These are phyloP conservation scores for Platismatia glauca DNA, from an alignment of 495 filamentous ascomycete species.

Conservation along the genomic window DNA sequence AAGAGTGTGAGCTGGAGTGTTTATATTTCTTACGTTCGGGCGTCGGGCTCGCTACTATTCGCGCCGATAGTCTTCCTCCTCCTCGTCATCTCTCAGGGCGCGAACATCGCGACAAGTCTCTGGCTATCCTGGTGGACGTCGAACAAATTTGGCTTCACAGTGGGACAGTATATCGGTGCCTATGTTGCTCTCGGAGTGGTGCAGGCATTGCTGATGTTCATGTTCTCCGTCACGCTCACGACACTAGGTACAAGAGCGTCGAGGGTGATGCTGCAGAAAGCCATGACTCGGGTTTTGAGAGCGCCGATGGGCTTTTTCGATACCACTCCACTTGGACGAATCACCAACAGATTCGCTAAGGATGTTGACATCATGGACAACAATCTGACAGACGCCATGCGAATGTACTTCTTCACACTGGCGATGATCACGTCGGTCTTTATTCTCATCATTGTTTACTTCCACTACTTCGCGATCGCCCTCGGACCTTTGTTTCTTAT, in stretches of 20 bases:
- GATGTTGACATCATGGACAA: conserved; percentile 97
- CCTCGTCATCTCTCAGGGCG: conserved; percentile 62
- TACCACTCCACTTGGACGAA: conserved; percentile 90
- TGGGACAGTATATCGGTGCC: conserved; percentile 71
- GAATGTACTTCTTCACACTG: conserved; percentile 85
- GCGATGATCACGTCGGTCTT: conserved; percentile 73
- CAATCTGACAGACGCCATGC: conserved; percentile 77
- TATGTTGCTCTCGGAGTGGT: conserved; percentile 68
- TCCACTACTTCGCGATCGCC: conserved; percentile 88
- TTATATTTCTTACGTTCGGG: conserved; percentile 69
- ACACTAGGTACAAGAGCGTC: conserved; percentile 72
- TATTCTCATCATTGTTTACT: conserved; percentile 81
- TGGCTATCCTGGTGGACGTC: conserved; percentile 94
- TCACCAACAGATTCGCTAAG: conserved; percentile 93
- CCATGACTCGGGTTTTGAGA: conserved; percentile 69
- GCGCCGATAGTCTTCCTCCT: conserved; percentile 54
- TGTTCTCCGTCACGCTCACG: conserved; percentile 57
- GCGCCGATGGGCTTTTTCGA: conserved; percentile 98
- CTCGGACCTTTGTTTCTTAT: conserved; percentile 69
- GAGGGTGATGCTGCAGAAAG: conserved; percentile 73
- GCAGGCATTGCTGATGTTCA: conserved; percentile 74
- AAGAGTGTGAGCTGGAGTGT: conserved; percentile 77
- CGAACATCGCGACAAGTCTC: conserved; percentile 77
- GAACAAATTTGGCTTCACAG: conserved; percentile 56
- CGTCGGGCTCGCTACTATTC: conserved; percentile 69